A percentile compares a stretch with the other conserved stretches of the same genome.
Conservation (phyloP, 2,329 filamentous ascomycete genomes). For the Botryotinia narcissicola region DNA sequence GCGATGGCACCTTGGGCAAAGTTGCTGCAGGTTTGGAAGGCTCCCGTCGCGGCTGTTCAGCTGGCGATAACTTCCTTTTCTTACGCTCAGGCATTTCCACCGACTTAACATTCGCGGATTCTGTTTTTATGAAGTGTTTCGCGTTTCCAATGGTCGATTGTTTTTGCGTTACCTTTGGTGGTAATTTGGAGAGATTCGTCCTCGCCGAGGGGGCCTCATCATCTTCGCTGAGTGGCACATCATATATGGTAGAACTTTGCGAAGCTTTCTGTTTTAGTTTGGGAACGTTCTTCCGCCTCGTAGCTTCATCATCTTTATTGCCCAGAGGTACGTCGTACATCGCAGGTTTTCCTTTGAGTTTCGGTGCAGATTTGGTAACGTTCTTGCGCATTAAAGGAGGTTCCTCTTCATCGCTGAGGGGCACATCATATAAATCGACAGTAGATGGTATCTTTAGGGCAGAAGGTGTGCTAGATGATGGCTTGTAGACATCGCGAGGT, state of each 20-base stretch:
- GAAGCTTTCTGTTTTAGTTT: conserved; percentile 23
- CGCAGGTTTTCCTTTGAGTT: conserved; percentile 12
- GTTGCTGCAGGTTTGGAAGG: conserved; percentile 9
- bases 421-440: conserved; percentile 30
- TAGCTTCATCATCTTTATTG: conserved; percentile 20
- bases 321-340: conserved; percentile 31
- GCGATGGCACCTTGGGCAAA: conserved; percentile 21
- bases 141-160: not conserved
- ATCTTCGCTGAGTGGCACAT: conserved; percentile 10
- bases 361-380: conserved; percentile 14
- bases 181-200: conserved; percentile 16
- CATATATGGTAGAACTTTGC: not conserved
- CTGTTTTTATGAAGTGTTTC: not conserved
- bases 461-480: conserved; percentile 17
- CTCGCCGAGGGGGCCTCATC: not conserved
- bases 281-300: conserved; percentile 22
- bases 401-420: conserved; percentile 29
- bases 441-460: conserved; percentile 2
- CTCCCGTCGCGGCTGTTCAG: conserved; percentile 15
- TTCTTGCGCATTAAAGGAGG: conserved; percentile 17
- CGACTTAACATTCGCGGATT: not conserved
- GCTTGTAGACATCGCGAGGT: not conserved
- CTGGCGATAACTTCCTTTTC: conserved; percentile 33
- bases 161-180: conserved; percentile 12
- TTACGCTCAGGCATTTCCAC: conserved; percentile 29